These are phyloP conservation scores for Lasiosphaeriaceae sp. DNA, from an alignment of 495 filamentous ascomycete species.

Conservation along the genomic window DNA sequence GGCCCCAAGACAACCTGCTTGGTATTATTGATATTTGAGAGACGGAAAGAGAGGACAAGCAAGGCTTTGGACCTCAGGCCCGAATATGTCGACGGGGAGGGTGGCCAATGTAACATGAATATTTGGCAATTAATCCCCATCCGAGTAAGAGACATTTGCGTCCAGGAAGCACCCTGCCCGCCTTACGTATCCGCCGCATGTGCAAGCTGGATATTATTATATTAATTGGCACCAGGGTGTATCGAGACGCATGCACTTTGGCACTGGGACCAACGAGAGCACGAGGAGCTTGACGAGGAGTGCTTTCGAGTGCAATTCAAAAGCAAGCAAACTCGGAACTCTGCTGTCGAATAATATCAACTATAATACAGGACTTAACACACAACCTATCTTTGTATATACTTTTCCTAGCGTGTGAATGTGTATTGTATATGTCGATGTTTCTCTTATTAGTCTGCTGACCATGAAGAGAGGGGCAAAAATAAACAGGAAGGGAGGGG, in stretches of 20 bases:
- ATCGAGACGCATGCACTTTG: constrained; percentile 13
- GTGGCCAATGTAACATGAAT: constrained; percentile 13
- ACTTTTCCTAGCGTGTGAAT: too few relatives aligned
- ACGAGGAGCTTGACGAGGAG: not conserved
- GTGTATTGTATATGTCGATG: not conserved
- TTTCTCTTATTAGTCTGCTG: not conserved
- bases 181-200: not conserved
- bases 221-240: constrained; percentile 23
- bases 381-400: too few relatives aligned
- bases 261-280: not conserved
- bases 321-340: not conserved
- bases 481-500: not conserved
- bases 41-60: too few relatives aligned
- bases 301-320: not conserved
- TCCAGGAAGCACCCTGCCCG: constrained; percentile 5
- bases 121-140: constrained; percentile 14
- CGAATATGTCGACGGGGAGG: constrained; percentile 5
- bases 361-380: not conserved
- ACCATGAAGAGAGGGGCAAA: not conserved
- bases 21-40: too few relatives aligned
- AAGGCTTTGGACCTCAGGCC: not conserved
- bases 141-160: constrained; percentile 2
- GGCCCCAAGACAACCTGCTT: too few relatives aligned
- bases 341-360: not conserved
- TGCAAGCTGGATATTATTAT: constrained; percentile 1